A percentile compares a stretch with the other conserved stretches of the same genome.
phyloP scores from a whole-genome alignment of 2,329 filamentous ascomycete genomes.

The Aspergillus bombycis region DNA sequence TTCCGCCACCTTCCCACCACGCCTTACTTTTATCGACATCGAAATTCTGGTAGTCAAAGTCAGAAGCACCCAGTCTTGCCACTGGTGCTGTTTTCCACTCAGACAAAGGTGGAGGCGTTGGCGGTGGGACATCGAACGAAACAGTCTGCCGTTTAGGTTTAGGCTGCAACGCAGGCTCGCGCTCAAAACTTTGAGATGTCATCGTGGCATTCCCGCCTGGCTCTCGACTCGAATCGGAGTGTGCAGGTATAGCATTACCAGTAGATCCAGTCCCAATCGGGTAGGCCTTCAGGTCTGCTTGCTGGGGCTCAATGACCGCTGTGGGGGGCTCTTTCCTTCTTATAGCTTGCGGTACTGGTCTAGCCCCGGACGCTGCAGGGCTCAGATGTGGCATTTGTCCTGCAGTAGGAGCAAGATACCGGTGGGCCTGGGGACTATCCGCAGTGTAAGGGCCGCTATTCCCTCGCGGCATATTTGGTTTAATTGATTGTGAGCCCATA shows the following conservation, averaged over 20 bases:
- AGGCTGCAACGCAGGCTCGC: conserved; percentile 25
- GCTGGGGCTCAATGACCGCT: background rate
- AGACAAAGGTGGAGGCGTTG: conserved; percentile 48
- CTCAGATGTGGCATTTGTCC: background rate
- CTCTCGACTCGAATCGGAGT: conserved; percentile 13
- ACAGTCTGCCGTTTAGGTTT: conserved; percentile 46
- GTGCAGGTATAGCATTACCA: background rate
- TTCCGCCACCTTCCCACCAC: conserved; percentile 75
- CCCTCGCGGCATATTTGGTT: conserved; percentile 12
- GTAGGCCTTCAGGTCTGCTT: background rate
- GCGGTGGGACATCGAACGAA: conserved; percentile 51
- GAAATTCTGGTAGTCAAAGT: conserved; percentile 62
- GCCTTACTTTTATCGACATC: conserved; percentile 58
- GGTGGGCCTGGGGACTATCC: background rate
- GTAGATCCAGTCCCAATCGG: background rate
- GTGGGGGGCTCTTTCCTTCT: conserved; percentile 3
- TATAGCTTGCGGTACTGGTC: conserved; percentile 5
- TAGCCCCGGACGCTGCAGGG: background rate
- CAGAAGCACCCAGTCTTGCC: conserved; percentile 60
- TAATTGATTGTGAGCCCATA: conserved; percentile 8
- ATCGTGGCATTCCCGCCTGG: conserved; percentile 17
- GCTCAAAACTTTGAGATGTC: conserved; percentile 20
- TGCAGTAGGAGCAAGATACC: background rate
- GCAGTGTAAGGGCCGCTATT: background rate
- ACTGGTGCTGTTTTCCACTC: conserved; percentile 73